Evolutionary conservation across 345 rosid genomes (phyloP).

Genomic region (Hypericum perforatum): DNA sequence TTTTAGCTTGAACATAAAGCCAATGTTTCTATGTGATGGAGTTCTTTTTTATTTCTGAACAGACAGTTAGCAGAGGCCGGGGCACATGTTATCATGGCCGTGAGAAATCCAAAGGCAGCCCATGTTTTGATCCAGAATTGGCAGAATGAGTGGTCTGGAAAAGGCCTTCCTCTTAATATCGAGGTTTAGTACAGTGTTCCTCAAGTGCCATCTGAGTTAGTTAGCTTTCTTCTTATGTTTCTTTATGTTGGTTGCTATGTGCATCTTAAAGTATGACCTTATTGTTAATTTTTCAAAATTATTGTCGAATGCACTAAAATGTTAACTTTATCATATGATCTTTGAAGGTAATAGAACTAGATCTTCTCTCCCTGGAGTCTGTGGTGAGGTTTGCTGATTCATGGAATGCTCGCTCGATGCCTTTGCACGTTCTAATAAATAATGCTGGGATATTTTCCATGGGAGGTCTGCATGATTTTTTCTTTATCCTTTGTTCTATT

Average conservation of each 20-base stretch:
- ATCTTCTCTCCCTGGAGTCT: slow-evolving; percentile 83
- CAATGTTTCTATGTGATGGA: neutral
- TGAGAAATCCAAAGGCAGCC: slow-evolving; percentile 9
- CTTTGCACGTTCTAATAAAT: slow-evolving; percentile 79
- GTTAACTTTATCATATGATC: neutral
- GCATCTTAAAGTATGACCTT: too few species aligned
- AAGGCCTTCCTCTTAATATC: slow-evolving; percentile 32
- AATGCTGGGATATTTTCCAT: slow-evolving; percentile 93
- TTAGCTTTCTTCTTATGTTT: too few species aligned
- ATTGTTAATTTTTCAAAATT: too few species aligned
- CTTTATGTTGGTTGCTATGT: too few species aligned
- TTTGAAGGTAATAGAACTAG: slow-evolving; percentile 79
- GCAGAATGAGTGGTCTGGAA: slow-evolving; percentile 8
- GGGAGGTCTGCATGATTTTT: slow-evolving; percentile 48
- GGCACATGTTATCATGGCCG: slow-evolving; percentile 15
- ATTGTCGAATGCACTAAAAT: too few species aligned
- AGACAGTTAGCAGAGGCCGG: slow-evolving; percentile 13
- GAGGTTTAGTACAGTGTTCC: slow-evolving; percentile 33
- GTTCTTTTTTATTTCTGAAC: neutral
- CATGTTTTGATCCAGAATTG: slow-evolving; percentile 12
- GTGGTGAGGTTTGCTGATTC: slow-evolving; percentile 55
- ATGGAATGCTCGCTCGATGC: slow-evolving; percentile 57
- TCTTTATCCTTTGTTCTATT: neutral
- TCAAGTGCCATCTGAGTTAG: too few species aligned
- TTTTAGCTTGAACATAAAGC: too few species aligned